Conservation (phyloP, 2,329 filamentous ascomycete genomes). For the Trichoderma brevicompactum region DNA sequence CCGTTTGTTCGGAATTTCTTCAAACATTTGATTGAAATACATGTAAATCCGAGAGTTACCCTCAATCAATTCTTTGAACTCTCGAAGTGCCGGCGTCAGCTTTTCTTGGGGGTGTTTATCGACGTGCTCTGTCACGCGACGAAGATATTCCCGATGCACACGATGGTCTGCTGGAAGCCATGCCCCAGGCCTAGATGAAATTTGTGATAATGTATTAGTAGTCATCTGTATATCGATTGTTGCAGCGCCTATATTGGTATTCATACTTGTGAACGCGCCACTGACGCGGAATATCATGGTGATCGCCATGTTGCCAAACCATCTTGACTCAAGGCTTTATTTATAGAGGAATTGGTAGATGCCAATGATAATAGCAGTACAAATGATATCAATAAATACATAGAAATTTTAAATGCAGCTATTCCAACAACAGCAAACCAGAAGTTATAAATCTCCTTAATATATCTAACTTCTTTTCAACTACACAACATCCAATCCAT, state of each 20-base stretch:
- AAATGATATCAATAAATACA: background rate
- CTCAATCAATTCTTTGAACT: constrained; percentile 71
- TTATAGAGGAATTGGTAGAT: background rate
- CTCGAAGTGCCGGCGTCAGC: constrained; percentile 63
- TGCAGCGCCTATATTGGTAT: no score
- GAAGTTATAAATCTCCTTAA: no score
- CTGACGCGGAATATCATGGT: constrained; percentile 56
- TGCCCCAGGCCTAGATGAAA: constrained; percentile 50
- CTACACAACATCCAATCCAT: background rate
- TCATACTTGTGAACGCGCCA: constrained; percentile 52
- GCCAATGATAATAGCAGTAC: no score
- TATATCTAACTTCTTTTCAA: background rate
- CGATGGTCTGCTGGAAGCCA: constrained; percentile 69
- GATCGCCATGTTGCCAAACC: constrained; percentile 56
- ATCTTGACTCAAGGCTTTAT: constrained; percentile 41
- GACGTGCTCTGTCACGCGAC: constrained; percentile 57
- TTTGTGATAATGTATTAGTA: background rate
- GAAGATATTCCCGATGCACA: constrained; percentile 67
- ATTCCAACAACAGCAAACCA: no score
- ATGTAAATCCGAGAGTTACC: constrained; percentile 66
- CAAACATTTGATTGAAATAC: constrained; percentile 70
- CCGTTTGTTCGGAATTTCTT: constrained; percentile 50
- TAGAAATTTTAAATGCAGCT: no score
- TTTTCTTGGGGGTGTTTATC: constrained; percentile 53
- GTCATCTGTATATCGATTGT: no score